Percentiles rank a stretch among this genome's conserved stretches.
phyloP scores from a whole-genome alignment of 164 flowering plant genomes.

The Hamamelis virginiana region DNA sequence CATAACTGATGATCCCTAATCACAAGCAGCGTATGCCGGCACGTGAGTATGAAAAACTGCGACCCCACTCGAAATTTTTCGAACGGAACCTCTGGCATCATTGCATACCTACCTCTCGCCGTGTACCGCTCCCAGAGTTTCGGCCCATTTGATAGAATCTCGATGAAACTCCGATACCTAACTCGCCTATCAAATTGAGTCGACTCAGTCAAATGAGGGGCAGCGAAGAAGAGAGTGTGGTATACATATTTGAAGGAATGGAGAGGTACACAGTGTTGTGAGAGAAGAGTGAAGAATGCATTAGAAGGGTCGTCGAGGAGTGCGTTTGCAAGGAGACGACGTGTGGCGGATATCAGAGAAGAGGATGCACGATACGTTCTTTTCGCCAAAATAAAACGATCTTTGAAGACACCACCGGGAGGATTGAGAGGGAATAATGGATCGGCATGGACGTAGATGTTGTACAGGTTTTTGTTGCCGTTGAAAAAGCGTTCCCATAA shows the following conservation, averaged over 20 bases:
- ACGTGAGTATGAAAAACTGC: slow-evolving; percentile 69
- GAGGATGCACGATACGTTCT: slow-evolving; percentile 80
- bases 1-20: slow-evolving; percentile 63
- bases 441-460: slow-evolving; percentile 88
- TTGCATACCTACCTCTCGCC: slow-evolving; percentile 60
- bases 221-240: slow-evolving; percentile 46
- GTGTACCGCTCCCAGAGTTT: slow-evolving; percentile 38
- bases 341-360: slow-evolving; percentile 78
- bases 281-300: slow-evolving; percentile 69
- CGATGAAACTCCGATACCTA: slow-evolving; percentile 58
- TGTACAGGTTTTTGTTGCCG: slow-evolving; percentile 36
- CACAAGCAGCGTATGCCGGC: slow-evolving; percentile 60
- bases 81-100: slow-evolving; percentile 79
- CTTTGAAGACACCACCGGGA: slow-evolving; percentile 45
- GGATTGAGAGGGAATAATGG: slow-evolving; percentile 46
- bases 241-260: slow-evolving; percentile 72
- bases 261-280: slow-evolving; percentile 86
- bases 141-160: slow-evolving; percentile 51
- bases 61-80: slow-evolving; percentile 77
- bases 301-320: slow-evolving; percentile 78
- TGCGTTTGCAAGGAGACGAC: slow-evolving; percentile 83
- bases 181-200: slow-evolving; percentile 16
- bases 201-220: slow-evolving; percentile 22
- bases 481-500: slow-evolving; percentile 79
- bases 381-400: slow-evolving; percentile 54